Evolutionary conservation across 1,284 basidiomycete species (phyloP).

Genomic region (Naganishia liquefaciens): DNA sequence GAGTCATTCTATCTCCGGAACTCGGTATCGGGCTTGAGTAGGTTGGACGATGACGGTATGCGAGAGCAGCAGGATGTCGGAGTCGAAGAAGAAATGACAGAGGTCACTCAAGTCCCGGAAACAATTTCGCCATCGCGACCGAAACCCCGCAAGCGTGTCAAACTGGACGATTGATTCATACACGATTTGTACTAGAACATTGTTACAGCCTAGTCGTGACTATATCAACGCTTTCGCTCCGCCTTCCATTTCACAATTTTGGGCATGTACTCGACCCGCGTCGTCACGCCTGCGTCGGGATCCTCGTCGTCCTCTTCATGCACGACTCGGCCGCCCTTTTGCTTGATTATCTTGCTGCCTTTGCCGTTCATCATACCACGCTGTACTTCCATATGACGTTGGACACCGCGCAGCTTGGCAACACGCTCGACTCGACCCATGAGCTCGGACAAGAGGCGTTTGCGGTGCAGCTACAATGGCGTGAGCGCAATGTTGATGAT

Average conservation of each 20-base stretch:
- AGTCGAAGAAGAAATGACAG: neutral
- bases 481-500: neutral
- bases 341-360: conserved; percentile 31
- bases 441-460: conserved; percentile 31
- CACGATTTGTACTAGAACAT: neutral
- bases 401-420: conserved; percentile 29
- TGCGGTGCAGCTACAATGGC: conserved; percentile 29
- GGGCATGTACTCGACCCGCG: conserved; percentile 19
- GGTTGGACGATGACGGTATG: neutral
- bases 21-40: conserved; percentile 7
- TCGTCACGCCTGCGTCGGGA: conserved; percentile 22
- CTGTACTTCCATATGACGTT: conserved; percentile 32
- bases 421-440: conserved; percentile 27
- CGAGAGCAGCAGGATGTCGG: neutral
- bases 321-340: conserved; percentile 29
- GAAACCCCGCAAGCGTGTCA: conserved; percentile 8
- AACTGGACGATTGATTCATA: neutral
- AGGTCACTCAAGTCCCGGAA: neutral
- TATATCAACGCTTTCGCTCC: conserved; percentile 29
- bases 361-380: conserved; percentile 31
- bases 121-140: neutral
- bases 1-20: conserved; percentile 19
- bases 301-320: conserved; percentile 32
- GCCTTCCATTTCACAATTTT: conserved; percentile 37
- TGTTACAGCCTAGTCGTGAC: too few species aligned